phyloP scores from a whole-genome alignment of 805 yeast genomes.

The Pachysolen tannophilus region DNA sequence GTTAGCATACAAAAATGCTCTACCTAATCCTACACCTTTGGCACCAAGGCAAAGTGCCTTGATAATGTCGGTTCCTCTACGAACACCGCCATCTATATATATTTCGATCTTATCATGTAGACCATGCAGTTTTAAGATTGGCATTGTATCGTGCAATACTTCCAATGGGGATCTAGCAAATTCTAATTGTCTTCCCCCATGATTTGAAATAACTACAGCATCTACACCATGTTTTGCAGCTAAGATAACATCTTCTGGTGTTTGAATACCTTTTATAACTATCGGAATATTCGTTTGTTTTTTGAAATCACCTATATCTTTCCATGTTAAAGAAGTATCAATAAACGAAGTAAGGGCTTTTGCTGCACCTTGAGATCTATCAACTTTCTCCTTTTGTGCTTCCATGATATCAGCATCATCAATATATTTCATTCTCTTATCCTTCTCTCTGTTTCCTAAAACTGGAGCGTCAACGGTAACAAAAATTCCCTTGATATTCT shows the following conservation, averaged over 20 bases:
- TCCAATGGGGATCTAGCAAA: constrained; percentile 71
- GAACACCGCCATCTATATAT: constrained; percentile 64
- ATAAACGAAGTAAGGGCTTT: constrained; percentile 78
- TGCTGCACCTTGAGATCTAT: constrained; percentile 76
- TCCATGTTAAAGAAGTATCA: constrained; percentile 13
- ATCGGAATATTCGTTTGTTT: constrained; percentile 40
- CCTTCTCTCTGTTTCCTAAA: constrained; percentile 86
- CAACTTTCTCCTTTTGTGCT: constrained; percentile 33
- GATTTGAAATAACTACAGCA: constrained; percentile 79
- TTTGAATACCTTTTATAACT: constrained; percentile 73
- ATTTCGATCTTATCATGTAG: constrained; percentile 47
- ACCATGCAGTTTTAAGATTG: constrained; percentile 35
- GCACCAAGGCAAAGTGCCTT: constrained; percentile 68
- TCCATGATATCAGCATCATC: constrained; percentile 29
- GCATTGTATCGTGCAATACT: constrained; percentile 64
- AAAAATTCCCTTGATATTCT: constrained; percentile 77
- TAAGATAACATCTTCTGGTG: constrained; percentile 66
- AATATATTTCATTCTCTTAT: constrained; percentile 61
- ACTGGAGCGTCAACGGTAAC: constrained; percentile 93
- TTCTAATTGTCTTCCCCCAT: constrained; percentile 87
- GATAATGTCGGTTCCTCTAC: constrained; percentile 59
- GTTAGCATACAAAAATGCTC: constrained; percentile 60
- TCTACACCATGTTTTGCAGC: constrained; percentile 69
- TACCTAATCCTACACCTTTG: constrained; percentile 61
- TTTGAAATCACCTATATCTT: constrained; percentile 15